These are phyloP conservation scores for Colletotrichum sp. DNA, from an alignment of 2,329 filamentous ascomycete species.

Conservation along the genomic window DNA sequence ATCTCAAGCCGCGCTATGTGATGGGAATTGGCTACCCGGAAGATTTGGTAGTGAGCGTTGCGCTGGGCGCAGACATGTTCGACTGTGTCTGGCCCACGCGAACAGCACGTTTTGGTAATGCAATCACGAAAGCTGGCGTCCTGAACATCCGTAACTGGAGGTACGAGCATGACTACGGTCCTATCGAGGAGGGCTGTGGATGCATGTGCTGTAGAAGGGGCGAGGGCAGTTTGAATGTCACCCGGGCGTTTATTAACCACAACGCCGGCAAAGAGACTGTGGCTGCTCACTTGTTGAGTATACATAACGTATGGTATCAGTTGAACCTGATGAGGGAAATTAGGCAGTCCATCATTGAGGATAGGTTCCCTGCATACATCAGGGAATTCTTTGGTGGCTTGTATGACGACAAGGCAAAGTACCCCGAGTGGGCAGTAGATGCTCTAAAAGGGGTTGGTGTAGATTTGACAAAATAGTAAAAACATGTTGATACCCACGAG, in stretches of 20 bases:
- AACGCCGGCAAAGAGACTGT: constrained; percentile 94
- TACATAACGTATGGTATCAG: constrained; percentile 96
- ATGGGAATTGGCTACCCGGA: constrained; percentile 99
- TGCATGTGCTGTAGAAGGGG: constrained; percentile 77
- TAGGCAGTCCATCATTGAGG: constrained; percentile 80
- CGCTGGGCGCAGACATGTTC: constrained; percentile 98
- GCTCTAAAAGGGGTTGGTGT: constrained; percentile 82
- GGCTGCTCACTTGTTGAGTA: constrained; percentile 82
- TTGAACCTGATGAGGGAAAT: constrained; percentile 80
- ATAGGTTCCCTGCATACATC: constrained; percentile 80
- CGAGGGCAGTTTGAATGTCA: constrained; percentile 79
- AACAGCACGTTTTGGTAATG: constrained; percentile 95
- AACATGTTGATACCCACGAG: neutral
- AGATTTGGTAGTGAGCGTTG: constrained; percentile 91
- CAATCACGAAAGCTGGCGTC: constrained; percentile 81
- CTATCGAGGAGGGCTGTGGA: constrained; percentile 82
- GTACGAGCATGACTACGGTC: constrained; percentile 80
- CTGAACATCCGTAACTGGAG: constrained; percentile 81
- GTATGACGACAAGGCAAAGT: constrained; percentile 67
- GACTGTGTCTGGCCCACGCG: constrained; percentile 99
- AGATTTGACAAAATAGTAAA: constrained; percentile 60
- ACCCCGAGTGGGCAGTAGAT: constrained; percentile 84
- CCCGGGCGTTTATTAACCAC: constrained; percentile 89
- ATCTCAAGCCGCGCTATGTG: constrained; percentile 95
- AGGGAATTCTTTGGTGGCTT: constrained; percentile 77